Percentiles rank a stretch among this genome's conserved stretches.
Evolutionary conservation across 73 alveolate species (phyloP).

Genomic region (Stentor coeruleus): DNA sequence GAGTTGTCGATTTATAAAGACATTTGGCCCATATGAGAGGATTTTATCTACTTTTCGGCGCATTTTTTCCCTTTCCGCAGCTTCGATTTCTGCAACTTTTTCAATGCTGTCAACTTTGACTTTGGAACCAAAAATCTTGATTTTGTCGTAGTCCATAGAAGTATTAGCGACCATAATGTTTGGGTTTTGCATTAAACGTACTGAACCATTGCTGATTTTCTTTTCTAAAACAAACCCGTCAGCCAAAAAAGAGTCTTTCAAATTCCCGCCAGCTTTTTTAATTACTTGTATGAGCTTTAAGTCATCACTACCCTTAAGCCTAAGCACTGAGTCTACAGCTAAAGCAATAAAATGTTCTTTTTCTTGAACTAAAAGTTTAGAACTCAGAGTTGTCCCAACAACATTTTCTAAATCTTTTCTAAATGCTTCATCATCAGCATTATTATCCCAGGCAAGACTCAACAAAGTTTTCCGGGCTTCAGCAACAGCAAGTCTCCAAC

Average conservation of each 20-base stretch:
- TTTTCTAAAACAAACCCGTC: constrained; percentile 95
- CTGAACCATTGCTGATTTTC: constrained; percentile 83
- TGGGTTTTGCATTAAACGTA: constrained; percentile 77
- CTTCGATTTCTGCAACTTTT: constrained; percentile 92
- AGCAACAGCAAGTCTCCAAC: constrained; percentile 94
- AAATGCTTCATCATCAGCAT: constrained; percentile 66
- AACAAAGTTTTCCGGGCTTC: constrained; percentile 71
- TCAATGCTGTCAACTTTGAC: constrained; percentile 92
- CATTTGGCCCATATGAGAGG: constrained; percentile 84
- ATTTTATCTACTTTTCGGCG: constrained; percentile 86
- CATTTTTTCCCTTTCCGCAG: constrained; percentile 96
- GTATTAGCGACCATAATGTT: constrained; percentile 88
- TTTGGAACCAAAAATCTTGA: constrained; percentile 93
- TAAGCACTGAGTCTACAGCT: constrained; percentile 95
- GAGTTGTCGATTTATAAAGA: constrained; percentile 92
- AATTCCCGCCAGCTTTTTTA: constrained; percentile 93
- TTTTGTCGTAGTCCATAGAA: constrained; percentile 97
- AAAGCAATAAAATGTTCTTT: constrained; percentile 86
- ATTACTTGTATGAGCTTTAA: constrained; percentile 87
- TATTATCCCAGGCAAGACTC: constrained; percentile 69
- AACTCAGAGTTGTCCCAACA: constrained; percentile 91
- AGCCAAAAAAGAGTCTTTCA: constrained; percentile 88
- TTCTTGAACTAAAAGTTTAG: constrained; percentile 86
- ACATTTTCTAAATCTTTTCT: constrained; percentile 82
- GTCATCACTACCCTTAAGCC: constrained; percentile 88